A percentile compares a stretch with the other conserved stretches of the same genome.
These are phyloP conservation scores for Russula dissimulans DNA, from an alignment of 768 basidiomycete species.

Conservation along the genomic window DNA sequence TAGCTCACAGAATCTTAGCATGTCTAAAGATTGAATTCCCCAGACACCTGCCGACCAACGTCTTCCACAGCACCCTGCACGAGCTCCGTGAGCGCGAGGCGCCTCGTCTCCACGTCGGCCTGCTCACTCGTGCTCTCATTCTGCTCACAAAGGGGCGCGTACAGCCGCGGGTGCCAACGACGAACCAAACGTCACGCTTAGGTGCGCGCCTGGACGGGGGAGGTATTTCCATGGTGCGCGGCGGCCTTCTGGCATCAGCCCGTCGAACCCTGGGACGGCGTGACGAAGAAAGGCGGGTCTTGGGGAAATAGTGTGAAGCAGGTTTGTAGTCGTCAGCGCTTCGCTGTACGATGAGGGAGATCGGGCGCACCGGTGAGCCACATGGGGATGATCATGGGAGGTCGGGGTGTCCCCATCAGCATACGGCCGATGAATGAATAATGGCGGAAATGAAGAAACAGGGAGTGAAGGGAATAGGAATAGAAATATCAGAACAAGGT, in stretches of 20 bases:
- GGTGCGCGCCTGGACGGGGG: conserved; percentile 49
- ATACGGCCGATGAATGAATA: conserved; percentile 58
- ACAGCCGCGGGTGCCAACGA: conserved; percentile 47
- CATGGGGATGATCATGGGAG: conserved; percentile 82
- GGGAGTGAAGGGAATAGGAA: too few species aligned
- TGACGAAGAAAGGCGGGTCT: not conserved
- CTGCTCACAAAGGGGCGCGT: conserved; percentile 16
- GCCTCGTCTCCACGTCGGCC: conserved; percentile 7
- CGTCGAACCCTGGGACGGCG: conserved; percentile 55
- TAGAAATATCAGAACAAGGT: too few species aligned
- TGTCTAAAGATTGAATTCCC: conserved; percentile 1
- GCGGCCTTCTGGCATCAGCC: conserved; percentile 87
- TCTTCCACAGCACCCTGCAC: conserved; percentile 26
- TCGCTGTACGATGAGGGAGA: not conserved
- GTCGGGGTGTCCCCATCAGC: conserved; percentile 52
- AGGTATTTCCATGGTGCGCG: conserved; percentile 63
- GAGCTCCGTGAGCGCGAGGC: conserved; percentile 26
- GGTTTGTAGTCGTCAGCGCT: too few species aligned
- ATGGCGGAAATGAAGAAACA: too few species aligned
- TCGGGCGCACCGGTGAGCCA: conserved; percentile 69
- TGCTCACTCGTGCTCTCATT: not conserved
- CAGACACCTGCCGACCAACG: conserved; percentile 21
- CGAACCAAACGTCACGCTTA: conserved; percentile 74
- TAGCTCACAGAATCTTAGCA: too few species aligned
- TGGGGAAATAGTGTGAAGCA: too few species aligned